Conservation (phyloP, 768 basidiomycete genomes). For the Mycena rosella region DNA sequence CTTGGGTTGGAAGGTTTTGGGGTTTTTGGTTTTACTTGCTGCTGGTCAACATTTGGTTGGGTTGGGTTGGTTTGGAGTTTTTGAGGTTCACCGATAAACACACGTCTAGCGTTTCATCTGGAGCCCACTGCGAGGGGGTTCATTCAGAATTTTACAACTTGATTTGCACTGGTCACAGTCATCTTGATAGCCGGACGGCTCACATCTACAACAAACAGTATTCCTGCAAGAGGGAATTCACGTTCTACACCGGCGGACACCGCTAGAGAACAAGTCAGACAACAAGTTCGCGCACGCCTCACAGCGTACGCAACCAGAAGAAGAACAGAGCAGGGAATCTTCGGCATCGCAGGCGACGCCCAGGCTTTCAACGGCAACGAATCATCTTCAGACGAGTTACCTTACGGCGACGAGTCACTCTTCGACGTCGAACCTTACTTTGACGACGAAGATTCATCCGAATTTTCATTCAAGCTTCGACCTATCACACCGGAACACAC, state of each 20-base stretch:
- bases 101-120: conserved; percentile 22
- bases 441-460: conserved; percentile 22
- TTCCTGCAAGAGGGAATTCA: conserved; percentile 15
- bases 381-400: neutral
- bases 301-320: conserved; percentile 9
- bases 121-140: conserved; percentile 36
- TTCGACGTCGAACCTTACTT: conserved; percentile 3
- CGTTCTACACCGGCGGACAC: neutral
- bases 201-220: neutral
- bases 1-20: too few species aligned
- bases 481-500: conserved; percentile 10
- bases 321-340: neutral
- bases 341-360: conserved; percentile 23
- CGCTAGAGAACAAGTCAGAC: conserved; percentile 8
- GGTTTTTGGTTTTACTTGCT: too few species aligned
- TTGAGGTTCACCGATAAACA: too few species aligned
- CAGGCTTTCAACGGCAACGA: too few species aligned
- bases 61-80: too few species aligned
- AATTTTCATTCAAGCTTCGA: too few species aligned
- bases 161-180: conserved; percentile 20
- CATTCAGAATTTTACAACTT: conserved; percentile 19
- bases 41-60: too few species aligned
- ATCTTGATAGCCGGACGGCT: conserved; percentile 1
- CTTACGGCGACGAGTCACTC: conserved; percentile 9
- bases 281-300: neutral